Base-by-base conservation (phyloP, 495 filamentous ascomycete species). In the Penicillium lividum region DNA sequence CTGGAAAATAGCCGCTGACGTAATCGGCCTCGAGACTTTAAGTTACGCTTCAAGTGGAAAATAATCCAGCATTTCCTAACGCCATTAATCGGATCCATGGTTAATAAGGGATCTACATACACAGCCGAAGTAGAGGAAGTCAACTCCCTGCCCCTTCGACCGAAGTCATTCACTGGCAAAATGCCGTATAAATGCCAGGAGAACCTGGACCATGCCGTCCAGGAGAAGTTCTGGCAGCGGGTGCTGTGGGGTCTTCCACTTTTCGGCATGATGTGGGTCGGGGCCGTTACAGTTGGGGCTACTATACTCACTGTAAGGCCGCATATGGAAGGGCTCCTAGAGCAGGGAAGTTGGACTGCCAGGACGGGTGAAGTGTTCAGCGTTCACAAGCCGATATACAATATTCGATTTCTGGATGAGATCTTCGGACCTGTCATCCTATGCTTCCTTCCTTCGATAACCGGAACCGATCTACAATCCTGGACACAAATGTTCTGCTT, bases 401-500 rank as follows among this genome's bases (percentile, higher is more conserved):
- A 27, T 9, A 5, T 25, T 4, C 28, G 18, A 33, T 4, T 30
- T 4, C 34, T 68, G 15, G 63, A 66, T 51, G 53, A 62, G 1
- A 42, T 57, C 16, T 10, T 64, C 10, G 7, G 29, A 1, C 54
- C 58, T n/a, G 9, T 61, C 10, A 44, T 64, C 15, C 40, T 54
- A 6, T 61, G 58, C 49, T 68, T 65, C 40, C 10, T 65, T 0
- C 63, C 62, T 0, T 61, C 60, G 0, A 60, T 66, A 25, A 65
- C 52, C 9, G 62, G 55, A 0, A 50, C 58, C 0, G 44, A 68
- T 36, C 45, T 44, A 0, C 29, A 22, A n/a, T 56, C 55, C 5
- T 36, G 50, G 7, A 31, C 53, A 1, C 66, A 68, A 7, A 60
- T 62, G 55, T 44, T 65, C 22, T 55, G 63, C 1, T 68, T 68